Evolutionary conservation across 306 rosid genomes (phyloP).

Genomic region (Cucurbita argyrosperma): DNA sequence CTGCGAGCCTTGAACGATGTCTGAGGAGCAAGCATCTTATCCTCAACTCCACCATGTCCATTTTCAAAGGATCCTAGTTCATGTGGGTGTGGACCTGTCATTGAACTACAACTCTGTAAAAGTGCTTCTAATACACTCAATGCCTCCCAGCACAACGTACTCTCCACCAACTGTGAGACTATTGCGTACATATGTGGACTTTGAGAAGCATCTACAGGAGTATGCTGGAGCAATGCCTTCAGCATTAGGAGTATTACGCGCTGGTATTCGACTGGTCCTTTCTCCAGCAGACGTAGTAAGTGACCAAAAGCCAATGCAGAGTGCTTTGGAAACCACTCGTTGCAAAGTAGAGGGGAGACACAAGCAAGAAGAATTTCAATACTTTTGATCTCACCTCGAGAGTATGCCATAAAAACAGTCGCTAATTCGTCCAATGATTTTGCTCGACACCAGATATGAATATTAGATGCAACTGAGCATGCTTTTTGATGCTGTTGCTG

Average conservation of each 20-base stretch:
- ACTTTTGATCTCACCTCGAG: constrained; percentile 74
- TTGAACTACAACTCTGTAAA: constrained; percentile 87
- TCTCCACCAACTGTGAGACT: constrained; percentile 93
- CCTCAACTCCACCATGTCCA: constrained; percentile 50
- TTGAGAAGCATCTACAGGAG: constrained; percentile 96
- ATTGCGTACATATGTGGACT: constrained; percentile 95
- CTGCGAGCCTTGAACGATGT: constrained; percentile 90
- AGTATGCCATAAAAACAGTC: constrained; percentile 66
- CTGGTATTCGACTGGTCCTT: constrained; percentile 90
- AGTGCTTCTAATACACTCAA: constrained; percentile 94
- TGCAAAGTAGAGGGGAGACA: constrained; percentile 78
- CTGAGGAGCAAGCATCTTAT: constrained; percentile 69
- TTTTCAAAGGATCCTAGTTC: constrained; percentile 61
- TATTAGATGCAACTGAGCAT: constrained; percentile 80
- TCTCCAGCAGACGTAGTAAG: constrained; percentile 74
- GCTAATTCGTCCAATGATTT: constrained; percentile 83
- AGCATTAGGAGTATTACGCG: constrained; percentile 90
- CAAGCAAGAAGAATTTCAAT: constrained; percentile 75
- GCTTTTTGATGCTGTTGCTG: constrained; percentile 86
- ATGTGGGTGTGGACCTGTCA: constrained; percentile 65
- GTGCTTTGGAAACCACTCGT: constrained; percentile 93
- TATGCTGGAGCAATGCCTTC: constrained; percentile 93
- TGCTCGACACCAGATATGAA: constrained; percentile 85
- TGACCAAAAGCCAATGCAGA: constrained; percentile 92
- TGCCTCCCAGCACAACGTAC: constrained; percentile 97